Evolutionary conservation across 176 grass and related monocot species (phyloP).

Genomic region (Aechmea fasciata): DNA sequence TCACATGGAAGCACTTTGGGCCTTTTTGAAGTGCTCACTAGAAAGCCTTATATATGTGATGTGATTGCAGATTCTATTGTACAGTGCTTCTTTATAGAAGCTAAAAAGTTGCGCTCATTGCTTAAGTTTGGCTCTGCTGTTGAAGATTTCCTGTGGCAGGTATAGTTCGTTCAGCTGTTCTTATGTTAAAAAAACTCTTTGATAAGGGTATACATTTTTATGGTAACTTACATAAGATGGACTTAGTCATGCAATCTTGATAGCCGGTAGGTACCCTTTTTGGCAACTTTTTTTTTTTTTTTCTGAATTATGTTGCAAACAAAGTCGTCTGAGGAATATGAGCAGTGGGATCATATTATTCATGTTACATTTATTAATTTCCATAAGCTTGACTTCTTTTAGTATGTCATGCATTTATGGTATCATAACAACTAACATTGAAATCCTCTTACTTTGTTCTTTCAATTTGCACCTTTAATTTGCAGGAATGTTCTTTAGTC

Average conservation of each 20-base stretch:
- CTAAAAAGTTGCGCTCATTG: conserved; percentile 72
- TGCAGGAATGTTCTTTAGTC: conserved; percentile 70
- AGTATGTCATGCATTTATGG: no score
- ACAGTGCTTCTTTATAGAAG: conserved; percentile 87
- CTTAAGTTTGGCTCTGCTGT: conserved; percentile 44
- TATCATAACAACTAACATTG: background rate
- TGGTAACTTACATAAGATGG: background rate
- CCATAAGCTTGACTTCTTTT: no score
- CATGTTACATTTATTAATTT: no score
- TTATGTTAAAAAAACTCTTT: background rate
- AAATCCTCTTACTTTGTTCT: background rate
- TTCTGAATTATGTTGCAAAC: no score
- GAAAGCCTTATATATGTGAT: conserved; percentile 85
- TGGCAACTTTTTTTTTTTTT: no score
- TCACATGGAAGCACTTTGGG: conserved; percentile 85
- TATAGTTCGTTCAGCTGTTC: conserved; percentile 14
- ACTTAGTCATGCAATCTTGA: background rate
- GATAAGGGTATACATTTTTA: background rate
- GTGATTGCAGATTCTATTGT: conserved; percentile 71
- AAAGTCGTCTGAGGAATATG: no score
- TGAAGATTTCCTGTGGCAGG: conserved; percentile 94
- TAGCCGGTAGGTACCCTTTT: no score
- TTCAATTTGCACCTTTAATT: conserved; percentile 12
- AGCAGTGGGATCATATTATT: no score
- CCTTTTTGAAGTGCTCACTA: conserved; percentile 73